Conservation (phyloP, 1,284 basidiomycete species). For the Ustilago nuda region DNA sequence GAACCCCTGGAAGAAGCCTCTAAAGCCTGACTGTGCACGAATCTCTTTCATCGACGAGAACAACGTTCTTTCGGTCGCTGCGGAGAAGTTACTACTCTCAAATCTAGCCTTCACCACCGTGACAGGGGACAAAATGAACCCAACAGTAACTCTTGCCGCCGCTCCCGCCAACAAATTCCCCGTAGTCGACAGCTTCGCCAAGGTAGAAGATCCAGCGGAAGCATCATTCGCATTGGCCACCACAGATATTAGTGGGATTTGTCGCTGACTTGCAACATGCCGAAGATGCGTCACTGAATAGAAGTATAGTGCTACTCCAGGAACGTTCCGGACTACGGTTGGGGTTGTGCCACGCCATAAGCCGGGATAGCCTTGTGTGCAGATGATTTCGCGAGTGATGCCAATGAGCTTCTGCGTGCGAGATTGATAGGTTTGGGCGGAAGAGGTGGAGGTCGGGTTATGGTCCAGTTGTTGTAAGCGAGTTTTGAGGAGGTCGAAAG, state of each 20-base stretch:
- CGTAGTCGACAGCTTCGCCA: constrained; percentile 76
- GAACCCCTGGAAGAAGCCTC: constrained; percentile 88
- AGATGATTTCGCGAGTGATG: constrained; percentile 44
- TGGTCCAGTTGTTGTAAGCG: constrained; percentile 63
- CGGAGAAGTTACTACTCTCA: constrained; percentile 61
- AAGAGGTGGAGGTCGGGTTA: background rate
- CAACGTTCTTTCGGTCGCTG: constrained; percentile 57
- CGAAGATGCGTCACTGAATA: constrained; percentile 65
- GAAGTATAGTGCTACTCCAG: constrained; percentile 68
- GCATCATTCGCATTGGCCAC: constrained; percentile 66
- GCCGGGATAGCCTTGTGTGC: constrained; percentile 56
- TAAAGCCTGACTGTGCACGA: constrained; percentile 77
- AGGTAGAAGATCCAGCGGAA: constrained; percentile 53
- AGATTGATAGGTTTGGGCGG: constrained; percentile 14
- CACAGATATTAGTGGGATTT: constrained; percentile 61
- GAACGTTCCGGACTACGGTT: constrained; percentile 65
- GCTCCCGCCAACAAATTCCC: constrained; percentile 93
- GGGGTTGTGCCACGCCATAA: constrained; percentile 67
- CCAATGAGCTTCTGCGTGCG: constrained; percentile 45
- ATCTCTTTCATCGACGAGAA: constrained; percentile 70
- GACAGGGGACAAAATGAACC: constrained; percentile 90
- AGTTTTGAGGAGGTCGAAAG: constrained; percentile 68
- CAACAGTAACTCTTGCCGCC: constrained; percentile 83
- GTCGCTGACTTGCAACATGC: constrained; percentile 45
- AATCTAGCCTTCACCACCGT: constrained; percentile 89